phyloP scores from a whole-genome alignment of 805 yeast genomes.

The Saccharomycopsis fibuligera region DNA sequence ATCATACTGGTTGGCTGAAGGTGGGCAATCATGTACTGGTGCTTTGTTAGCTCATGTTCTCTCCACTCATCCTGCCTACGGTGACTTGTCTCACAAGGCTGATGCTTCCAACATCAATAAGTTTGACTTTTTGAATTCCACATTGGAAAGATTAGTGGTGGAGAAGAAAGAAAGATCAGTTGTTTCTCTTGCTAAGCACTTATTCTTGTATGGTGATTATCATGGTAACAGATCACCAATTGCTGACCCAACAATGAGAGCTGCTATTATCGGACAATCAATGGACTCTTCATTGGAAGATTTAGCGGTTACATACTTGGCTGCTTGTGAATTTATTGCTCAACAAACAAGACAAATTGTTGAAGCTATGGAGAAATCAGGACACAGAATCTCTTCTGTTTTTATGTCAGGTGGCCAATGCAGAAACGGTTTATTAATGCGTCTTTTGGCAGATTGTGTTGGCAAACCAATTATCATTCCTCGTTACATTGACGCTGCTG shows the following conservation, averaged over 20 bases:
- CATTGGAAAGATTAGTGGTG: constrained; percentile 58
- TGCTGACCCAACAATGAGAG: constrained; percentile 91
- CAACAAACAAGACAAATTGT: constrained; percentile 96
- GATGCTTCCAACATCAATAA: constrained; percentile 64
- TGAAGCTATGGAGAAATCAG: constrained; percentile 72
- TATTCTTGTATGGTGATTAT: constrained; percentile 92
- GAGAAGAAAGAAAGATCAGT: constrained; percentile 61
- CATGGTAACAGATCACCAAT: constrained; percentile 98
- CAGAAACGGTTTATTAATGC: constrained; percentile 82
- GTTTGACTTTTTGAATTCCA: constrained; percentile 77
- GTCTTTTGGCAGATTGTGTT: constrained; percentile 87
- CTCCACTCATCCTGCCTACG: constrained; percentile 81
- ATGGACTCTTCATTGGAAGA: constrained; percentile 86
- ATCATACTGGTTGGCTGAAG: constrained; percentile 92
- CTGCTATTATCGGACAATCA: constrained; percentile 84
- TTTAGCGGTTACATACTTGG: constrained; percentile 79
- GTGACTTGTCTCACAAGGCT: constrained; percentile 61
- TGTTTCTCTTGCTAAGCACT: constrained; percentile 72
- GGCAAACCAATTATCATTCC: constrained; percentile 91
- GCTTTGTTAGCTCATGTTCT: constrained; percentile 85
- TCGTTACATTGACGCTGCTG: constrained; percentile 92
- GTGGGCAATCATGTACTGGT: constrained; percentile 98
- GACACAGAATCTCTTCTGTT: constrained; percentile 69
- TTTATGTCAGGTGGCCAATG: constrained; percentile 97
- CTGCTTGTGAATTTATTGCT: constrained; percentile 95